Evolutionary conservation across 352 stramenopile genomes (phyloP), one percentile per base, ranked within the genome.

Genomic region (Pythium aphanidermatum): DNA sequence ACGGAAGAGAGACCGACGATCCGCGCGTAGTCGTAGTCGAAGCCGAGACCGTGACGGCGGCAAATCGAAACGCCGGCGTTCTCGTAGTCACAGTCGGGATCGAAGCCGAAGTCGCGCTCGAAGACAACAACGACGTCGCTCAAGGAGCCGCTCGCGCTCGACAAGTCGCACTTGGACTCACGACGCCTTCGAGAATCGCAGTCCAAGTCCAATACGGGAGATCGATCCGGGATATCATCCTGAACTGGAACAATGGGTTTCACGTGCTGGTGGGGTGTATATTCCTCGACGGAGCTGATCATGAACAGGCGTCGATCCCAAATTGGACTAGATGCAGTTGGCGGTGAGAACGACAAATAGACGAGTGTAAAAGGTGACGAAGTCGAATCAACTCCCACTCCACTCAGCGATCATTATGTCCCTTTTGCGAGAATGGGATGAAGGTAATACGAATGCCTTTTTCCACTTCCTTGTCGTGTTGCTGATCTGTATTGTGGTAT

Each of bases 201-300:
- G 81, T 42, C 81, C 76, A 2, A 93, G 81, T 55, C 78, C 81
- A 10, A 53, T 70, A 6, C 74, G 81, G 12, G 42, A 74, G 34
- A 28, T 67, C 5, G 63, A 90, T 50, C 76, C 78, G 20, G 65
- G 67, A 9, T 93, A 93, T 58, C 63, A 57, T 9, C 81, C 81
- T 0, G 73, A 90, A 40, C 67, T 78, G 0, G 74, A 86, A 34
- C 28, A 58, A 0, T 93, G 81, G 81, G 70, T 87, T 16, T 93
- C 81, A 5, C 64, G 76, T 42, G 81, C 81, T 10, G 81, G 81
- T 8, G 81, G 81, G 5, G 78, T 93, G 9, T 93, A 93, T 40
- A 43, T 93, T 30, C 74, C 78, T 25, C 61, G 68, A 12, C 75
- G 74, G 36, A 68, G 63, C 16, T 37, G 38, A 36, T 12, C 2